Conservation (phyloP, 495 filamentous ascomycete species). For the Neurospora tetraspora region DNA sequence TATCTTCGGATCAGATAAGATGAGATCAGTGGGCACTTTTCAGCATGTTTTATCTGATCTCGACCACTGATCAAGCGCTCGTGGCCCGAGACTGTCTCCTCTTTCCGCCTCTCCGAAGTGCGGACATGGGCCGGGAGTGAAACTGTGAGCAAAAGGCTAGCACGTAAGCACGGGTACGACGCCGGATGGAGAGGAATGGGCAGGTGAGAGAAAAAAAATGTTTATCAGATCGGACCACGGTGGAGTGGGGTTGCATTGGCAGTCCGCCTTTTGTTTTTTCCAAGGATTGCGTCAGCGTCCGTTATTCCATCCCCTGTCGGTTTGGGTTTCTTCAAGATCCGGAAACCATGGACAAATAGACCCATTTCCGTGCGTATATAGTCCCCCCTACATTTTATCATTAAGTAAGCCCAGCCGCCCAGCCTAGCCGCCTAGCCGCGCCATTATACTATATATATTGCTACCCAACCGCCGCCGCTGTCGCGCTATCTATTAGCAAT, state of each 20-base stretch:
- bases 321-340: background rate
- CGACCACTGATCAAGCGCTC: background rate
- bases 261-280: background rate
- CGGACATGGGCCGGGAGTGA: background rate
- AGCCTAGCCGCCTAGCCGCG: too few relatives aligned
- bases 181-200: slow-evolving; percentile 1
- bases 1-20: slow-evolving; percentile 48
- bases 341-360: too few relatives aligned
- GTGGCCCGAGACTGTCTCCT: background rate
- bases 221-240: slow-evolving; percentile 25
- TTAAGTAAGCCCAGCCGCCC: too few relatives aligned
- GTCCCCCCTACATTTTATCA: too few relatives aligned
- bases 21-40: slow-evolving; percentile 17
- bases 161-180: slow-evolving; percentile 1
- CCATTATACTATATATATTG: too few relatives aligned
- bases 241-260: background rate
- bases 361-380: too few relatives aligned
- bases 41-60: background rate
- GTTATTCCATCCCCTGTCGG: background rate
- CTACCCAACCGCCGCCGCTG: too few relatives aligned
- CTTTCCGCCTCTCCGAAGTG: slow-evolving; percentile 9
- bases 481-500: too few relatives aligned
- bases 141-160: background rate
- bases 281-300: slow-evolving; percentile 1
- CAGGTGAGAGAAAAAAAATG: slow-evolving; percentile 8